Evolutionary conservation across 306 rosid genomes (phyloP).

Genomic region (Glycyrrhiza uralensis): DNA sequence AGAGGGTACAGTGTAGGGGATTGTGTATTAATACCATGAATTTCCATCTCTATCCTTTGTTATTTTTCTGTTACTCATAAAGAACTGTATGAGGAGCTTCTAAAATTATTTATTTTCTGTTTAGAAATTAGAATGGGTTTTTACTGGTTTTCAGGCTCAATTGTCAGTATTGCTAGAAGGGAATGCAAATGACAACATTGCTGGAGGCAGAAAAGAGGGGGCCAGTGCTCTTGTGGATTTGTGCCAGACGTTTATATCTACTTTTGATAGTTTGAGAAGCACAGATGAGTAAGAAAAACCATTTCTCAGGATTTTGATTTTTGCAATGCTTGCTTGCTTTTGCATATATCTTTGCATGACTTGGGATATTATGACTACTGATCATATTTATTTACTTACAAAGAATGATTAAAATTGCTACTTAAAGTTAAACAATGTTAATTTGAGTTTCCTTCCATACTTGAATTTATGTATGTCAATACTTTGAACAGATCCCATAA

Average conservation of each 20-base stretch:
- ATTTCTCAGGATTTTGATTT: conserved; percentile 12
- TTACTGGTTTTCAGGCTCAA: conserved; percentile 57
- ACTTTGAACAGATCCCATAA: background rate
- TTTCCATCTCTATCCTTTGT: background rate
- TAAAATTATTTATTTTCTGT: background rate
- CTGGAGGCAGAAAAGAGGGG: conserved; percentile 29
- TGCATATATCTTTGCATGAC: background rate
- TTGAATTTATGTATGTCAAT: background rate
- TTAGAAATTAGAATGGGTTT: background rate
- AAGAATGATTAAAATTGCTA: background rate
- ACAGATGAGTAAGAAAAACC: conserved; percentile 59
- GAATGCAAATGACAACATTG: conserved; percentile 14
- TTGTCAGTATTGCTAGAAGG: conserved; percentile 43
- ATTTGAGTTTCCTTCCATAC: background rate
- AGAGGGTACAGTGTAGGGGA: no score
- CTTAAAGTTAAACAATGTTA: background rate
- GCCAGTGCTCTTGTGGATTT: conserved; percentile 41
- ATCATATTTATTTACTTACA: background rate
- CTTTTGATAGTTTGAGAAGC: conserved; percentile 55
- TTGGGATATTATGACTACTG: background rate
- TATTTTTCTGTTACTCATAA: background rate
- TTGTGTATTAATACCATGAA: background rate
- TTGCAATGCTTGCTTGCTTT: background rate
- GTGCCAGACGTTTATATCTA: conserved; percentile 53
- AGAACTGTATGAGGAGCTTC: background rate